These are phyloP conservation scores for Yamadazyma pseudoaaseri DNA, from an alignment of 1,139 yeast genomes.

Conservation along the genomic window DNA sequence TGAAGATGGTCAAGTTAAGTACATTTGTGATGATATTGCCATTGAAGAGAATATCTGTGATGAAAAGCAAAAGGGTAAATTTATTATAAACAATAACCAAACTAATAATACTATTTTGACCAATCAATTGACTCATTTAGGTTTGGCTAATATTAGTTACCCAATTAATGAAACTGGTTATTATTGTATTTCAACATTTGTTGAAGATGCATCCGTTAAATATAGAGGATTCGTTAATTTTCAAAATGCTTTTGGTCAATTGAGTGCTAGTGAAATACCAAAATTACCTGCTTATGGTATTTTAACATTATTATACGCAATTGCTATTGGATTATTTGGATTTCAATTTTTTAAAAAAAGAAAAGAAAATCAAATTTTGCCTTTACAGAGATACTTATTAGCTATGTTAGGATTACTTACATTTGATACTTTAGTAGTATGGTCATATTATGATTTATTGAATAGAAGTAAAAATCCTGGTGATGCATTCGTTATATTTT, in stretches of 20 bases:
- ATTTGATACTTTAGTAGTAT: conserved; percentile 79
- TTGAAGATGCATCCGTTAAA: conserved; percentile 35
- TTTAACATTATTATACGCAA: conserved; percentile 78
- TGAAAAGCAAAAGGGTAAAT: conserved; percentile 54
- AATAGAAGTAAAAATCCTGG: conserved; percentile 56
- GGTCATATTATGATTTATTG: conserved; percentile 88
- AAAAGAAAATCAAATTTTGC: conserved; percentile 71
- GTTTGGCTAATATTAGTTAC: conserved; percentile 63
- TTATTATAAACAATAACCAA: conserved; percentile 48
- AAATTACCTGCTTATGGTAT: conserved; percentile 88
- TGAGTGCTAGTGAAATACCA: conserved; percentile 89
- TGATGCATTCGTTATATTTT: conserved; percentile 65
- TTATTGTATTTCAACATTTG: conserved; percentile 81
- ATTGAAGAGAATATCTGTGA: conserved; percentile 56
- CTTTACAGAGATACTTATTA: conserved; percentile 86
- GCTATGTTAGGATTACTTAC: conserved; percentile 84
- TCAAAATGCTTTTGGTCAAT: conserved; percentile 87
- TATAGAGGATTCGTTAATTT: conserved; percentile 71
- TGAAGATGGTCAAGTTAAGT: conserved; percentile 40
- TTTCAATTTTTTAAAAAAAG: conserved; percentile 86
- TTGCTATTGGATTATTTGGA: conserved; percentile 76
- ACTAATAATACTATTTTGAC: conserved; percentile 59
- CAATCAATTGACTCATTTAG: conserved; percentile 52
- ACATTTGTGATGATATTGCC: conserved; percentile 77
- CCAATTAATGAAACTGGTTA: conserved; percentile 76